phyloP scores from a whole-genome alignment of 1,284 basidiomycete species.

The Trametes versicolor region DNA sequence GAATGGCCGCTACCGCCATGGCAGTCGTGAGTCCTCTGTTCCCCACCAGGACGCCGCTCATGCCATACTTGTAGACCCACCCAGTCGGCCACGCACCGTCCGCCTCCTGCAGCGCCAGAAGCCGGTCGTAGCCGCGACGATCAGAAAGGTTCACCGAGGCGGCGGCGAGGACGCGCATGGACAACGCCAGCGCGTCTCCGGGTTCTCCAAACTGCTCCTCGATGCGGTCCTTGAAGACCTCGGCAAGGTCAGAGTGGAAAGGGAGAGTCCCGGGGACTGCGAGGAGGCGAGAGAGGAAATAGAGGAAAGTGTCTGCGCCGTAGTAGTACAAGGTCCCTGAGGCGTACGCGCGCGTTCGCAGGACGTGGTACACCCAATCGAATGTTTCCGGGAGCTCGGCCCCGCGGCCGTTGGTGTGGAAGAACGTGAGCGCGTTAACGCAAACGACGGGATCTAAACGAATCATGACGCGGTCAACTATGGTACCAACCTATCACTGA shows the following conservation, averaged over 20 bases:
- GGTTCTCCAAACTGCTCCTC: constrained; percentile 57
- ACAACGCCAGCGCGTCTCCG: constrained; percentile 54
- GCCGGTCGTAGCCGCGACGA: constrained; percentile 51
- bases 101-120: constrained; percentile 54
- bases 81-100: constrained; percentile 60
- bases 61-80: constrained; percentile 59
- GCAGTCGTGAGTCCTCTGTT: constrained; percentile 24
- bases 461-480: background rate
- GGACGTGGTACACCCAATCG: constrained; percentile 55
- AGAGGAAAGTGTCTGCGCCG: constrained; percentile 61
- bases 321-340: constrained; percentile 57
- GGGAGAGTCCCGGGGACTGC: constrained; percentile 39
- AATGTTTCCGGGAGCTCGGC: constrained; percentile 53
- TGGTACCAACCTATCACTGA: constrained; percentile 10
- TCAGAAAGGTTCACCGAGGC: constrained; percentile 51
- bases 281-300: constrained; percentile 61
- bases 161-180: constrained; percentile 59
- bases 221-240: constrained; percentile 54
- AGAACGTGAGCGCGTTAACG: constrained; percentile 58
- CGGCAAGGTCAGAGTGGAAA: constrained; percentile 47
- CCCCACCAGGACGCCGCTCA: constrained; percentile 46
- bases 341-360: constrained; percentile 55
- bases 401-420: constrained; percentile 56
- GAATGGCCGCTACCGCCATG: background rate
- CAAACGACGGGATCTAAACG: constrained; percentile 53